A percentile compares a stretch with the other conserved stretches of the same genome.
These are phyloP conservation scores for Coprinopsis strossmayeri DNA, from an alignment of 768 basidiomycete species.

Conservation along the genomic window DNA sequence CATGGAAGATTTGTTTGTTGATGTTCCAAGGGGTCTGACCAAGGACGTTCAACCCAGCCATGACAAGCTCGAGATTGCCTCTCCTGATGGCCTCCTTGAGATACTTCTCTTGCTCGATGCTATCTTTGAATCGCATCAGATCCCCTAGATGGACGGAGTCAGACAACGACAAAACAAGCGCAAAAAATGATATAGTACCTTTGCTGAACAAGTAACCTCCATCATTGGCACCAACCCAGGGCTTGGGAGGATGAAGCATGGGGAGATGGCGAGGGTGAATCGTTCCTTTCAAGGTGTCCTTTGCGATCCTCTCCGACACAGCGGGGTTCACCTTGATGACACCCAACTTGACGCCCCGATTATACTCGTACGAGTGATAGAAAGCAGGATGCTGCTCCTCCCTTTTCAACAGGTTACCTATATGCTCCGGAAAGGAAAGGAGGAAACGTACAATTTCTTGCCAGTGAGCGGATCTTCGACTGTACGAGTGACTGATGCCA, in stretches of 20 bases:
- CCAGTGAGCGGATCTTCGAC: slow-evolving; percentile 52
- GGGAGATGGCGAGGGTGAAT: slow-evolving; percentile 93
- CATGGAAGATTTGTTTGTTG: slow-evolving; percentile 71
- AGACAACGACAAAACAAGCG: background rate
- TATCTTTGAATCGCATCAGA: slow-evolving; percentile 93
- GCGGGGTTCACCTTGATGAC: slow-evolving; percentile 82
- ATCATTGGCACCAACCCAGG: slow-evolving; percentile 71
- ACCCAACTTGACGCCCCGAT: slow-evolving; percentile 92
- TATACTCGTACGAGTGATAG: slow-evolving; percentile 85
- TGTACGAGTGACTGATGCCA: slow-evolving; percentile 67
- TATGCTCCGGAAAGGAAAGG: slow-evolving; percentile 1
- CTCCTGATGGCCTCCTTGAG: slow-evolving; percentile 65
- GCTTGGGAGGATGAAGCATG: slow-evolving; percentile 88
- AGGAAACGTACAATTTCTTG: slow-evolving; percentile 48
- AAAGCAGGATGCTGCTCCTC: slow-evolving; percentile 85
- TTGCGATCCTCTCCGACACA: slow-evolving; percentile 70
- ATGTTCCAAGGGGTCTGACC: slow-evolving; percentile 88
- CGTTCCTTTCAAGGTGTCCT: slow-evolving; percentile 60
- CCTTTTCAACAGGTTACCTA: slow-evolving; percentile 25
- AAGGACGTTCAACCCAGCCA: slow-evolving; percentile 84
- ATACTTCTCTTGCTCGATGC: slow-evolving; percentile 74
- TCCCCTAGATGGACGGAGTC: slow-evolving; percentile 33
- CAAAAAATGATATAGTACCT: slow-evolving; percentile 36
- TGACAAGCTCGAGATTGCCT: slow-evolving; percentile 79
- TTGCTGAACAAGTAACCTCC: slow-evolving; percentile 83